Base-by-base conservation (phyloP, 805 yeast species). In the Pichia exigua region DNA sequence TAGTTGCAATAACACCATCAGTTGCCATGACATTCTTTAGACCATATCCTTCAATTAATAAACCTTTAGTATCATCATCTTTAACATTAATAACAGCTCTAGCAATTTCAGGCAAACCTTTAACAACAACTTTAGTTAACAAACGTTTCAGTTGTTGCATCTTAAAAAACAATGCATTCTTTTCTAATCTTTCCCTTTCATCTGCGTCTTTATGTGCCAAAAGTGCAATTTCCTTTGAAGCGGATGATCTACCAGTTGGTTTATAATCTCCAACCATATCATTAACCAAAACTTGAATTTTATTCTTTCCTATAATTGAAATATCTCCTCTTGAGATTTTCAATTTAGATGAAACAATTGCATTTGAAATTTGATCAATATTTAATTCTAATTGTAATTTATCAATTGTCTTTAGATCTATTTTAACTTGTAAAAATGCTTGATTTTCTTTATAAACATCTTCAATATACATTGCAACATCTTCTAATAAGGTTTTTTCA, bases 1-100 rank as follows among this genome's bases (percentile, higher is more conserved):
- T 83, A 24, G 84, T 74, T 8, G 99, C 96, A 42, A 92, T 74
- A 47, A 94, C 89, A 72, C 99, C 99, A 65, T 94, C 98, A 1
- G 98, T 92, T 54, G 89, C 82, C 98, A 94, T 94, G 49, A 94
- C 99, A 47, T 88, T 89, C 62, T 90, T 87, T 58, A 94, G 73
- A 35, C 99, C 99, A 65, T 94, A 94, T 40, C 99, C 99, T 77
- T 94, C 99, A 46, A 94, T 98, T 61, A 94, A 77, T 57, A 94
- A 73, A 71, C 94, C 99, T 66, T 89, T 87, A 66, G 82, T 86
- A 59, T 85, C 83, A 65, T 86, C 87, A 65, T 87, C 94, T 57
- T 82, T 78, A 59, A 94, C 91, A 67, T 92, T 94, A 69, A 94
- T 95, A 55, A 94, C 98, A 7, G 99, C 99, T 66, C 99, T 83